Conservation (phyloP, 805 yeast species). For the Myxozyma monticola region DNA sequence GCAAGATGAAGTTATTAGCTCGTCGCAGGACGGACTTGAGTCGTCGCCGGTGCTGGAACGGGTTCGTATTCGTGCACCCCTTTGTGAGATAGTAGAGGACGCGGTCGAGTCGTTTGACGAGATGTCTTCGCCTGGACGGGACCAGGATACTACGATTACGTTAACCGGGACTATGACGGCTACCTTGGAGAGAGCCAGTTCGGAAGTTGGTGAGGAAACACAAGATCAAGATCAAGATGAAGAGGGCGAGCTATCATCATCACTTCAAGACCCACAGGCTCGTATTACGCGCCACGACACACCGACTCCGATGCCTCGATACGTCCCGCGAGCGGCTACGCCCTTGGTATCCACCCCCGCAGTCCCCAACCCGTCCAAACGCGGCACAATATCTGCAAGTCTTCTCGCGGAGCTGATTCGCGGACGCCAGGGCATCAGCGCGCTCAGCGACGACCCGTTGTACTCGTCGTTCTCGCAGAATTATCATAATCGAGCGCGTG, state of each 20-base stretch:
- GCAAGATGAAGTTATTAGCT: too few species aligned
- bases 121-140: neutral
- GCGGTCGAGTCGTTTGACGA: neutral
- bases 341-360: neutral
- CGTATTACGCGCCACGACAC: neutral
- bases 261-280: neutral
- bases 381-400: constrained; percentile 1
- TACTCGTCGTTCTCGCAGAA: neutral
- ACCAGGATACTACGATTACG: too few species aligned
- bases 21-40: too few species aligned
- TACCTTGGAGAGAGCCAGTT: too few species aligned
- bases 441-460: constrained; percentile 1
- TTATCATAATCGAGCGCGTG: too few species aligned
- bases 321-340: neutral
- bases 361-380: neutral
- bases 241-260: neutral
- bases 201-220: too few species aligned
- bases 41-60: too few species aligned
- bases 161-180: too few species aligned
- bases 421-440: constrained; percentile 6
- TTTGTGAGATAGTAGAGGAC: too few species aligned
- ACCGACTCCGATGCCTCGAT: neutral
- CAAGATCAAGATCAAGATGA: too few species aligned
- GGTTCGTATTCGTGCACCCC: too few species aligned
- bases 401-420: constrained; percentile 4